These are phyloP conservation scores for Coniosporium tulheliwenetii DNA, from an alignment of 2,329 filamentous ascomycete species.

Conservation along the genomic window DNA sequence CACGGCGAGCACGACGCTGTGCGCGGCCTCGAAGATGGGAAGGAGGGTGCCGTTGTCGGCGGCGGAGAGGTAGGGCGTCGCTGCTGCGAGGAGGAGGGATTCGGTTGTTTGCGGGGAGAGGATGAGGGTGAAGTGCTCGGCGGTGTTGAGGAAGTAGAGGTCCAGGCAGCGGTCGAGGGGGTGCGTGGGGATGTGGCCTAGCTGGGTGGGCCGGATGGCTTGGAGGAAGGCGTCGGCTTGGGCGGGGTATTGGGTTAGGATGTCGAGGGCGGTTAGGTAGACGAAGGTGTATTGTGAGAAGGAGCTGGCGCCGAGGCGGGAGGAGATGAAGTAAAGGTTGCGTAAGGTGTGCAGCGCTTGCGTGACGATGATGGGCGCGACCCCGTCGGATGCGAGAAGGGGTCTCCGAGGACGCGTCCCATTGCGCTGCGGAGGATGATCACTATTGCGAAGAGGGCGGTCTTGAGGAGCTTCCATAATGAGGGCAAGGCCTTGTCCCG, in stretches of 20 bases:
- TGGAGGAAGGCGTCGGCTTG: slow-evolving; percentile 52
- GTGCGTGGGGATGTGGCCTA: slow-evolving; percentile 42
- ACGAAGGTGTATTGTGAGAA: slow-evolving; percentile 80
- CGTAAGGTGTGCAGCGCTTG: slow-evolving; percentile 61
- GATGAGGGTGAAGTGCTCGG: slow-evolving; percentile 65
- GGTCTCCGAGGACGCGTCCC: slow-evolving; percentile 46
- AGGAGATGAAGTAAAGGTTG: slow-evolving; percentile 69
- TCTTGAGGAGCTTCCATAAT: slow-evolving; percentile 61
- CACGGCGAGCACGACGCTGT: slow-evolving; percentile 65
- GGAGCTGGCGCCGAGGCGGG: slow-evolving; percentile 51
- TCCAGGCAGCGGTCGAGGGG: slow-evolving; percentile 60
- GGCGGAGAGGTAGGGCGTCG: slow-evolving; percentile 56
- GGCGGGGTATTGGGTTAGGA: slow-evolving; percentile 54
- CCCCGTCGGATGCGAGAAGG: slow-evolving; percentile 35
- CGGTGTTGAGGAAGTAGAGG: slow-evolving; percentile 74
- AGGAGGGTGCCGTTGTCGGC: slow-evolving; percentile 41
- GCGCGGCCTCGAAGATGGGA: slow-evolving; percentile 75
- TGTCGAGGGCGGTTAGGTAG: slow-evolving; percentile 68
- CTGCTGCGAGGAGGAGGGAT: slow-evolving; percentile 56
- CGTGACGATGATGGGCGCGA: slow-evolving; percentile 50
- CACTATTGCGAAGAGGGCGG: slow-evolving; percentile 59
- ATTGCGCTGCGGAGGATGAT: slow-evolving; percentile 61
- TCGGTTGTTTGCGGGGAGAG: slow-evolving; percentile 54
- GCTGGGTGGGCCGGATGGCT: slow-evolving; percentile 40
- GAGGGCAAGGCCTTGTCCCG: slow-evolving; percentile 49